Conservation (phyloP, 164 flowering plant genomes). For the Saururus chinensis region DNA sequence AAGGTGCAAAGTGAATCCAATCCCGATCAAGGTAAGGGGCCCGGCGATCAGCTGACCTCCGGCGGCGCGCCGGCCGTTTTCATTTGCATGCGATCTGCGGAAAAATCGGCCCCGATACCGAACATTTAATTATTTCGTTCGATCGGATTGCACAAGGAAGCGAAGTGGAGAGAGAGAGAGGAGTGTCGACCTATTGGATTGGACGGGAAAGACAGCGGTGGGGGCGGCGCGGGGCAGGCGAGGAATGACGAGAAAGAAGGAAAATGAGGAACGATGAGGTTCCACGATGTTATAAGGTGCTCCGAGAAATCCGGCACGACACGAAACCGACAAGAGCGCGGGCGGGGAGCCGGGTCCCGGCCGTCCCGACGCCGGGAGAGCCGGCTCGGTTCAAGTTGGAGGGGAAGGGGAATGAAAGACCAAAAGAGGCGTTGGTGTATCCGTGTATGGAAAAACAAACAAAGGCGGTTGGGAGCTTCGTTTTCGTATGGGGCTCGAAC, state of each 20-base stretch:
- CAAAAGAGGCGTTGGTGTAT: no score
- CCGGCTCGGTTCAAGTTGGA: no score
- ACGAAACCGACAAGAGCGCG: background rate
- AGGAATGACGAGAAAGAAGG: no score
- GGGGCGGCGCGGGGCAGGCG: no score
- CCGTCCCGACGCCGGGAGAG: background rate
- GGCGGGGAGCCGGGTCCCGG: background rate
- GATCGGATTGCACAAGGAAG: background rate
- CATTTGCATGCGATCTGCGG: background rate
- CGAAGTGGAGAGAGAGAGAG: background rate
- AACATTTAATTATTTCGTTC: no score
- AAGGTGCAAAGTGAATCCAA: no score
- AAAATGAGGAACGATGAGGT: background rate
- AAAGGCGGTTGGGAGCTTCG: no score
- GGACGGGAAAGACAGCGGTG: no score
- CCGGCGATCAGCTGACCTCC: background rate
- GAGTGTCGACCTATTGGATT: no score
- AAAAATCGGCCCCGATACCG: constrained; percentile 2
- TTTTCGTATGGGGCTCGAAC: no score
- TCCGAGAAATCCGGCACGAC: constrained; percentile 1
- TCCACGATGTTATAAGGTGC: background rate
- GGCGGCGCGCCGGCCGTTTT: background rate
- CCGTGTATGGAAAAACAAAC: no score
- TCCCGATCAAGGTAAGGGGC: background rate
- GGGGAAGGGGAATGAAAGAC: no score